Percentiles rank a stretch among this genome's conserved stretches.
phyloP scores from a whole-genome alignment of 257 asterid genomes.

The Solanum verrucosum region DNA sequence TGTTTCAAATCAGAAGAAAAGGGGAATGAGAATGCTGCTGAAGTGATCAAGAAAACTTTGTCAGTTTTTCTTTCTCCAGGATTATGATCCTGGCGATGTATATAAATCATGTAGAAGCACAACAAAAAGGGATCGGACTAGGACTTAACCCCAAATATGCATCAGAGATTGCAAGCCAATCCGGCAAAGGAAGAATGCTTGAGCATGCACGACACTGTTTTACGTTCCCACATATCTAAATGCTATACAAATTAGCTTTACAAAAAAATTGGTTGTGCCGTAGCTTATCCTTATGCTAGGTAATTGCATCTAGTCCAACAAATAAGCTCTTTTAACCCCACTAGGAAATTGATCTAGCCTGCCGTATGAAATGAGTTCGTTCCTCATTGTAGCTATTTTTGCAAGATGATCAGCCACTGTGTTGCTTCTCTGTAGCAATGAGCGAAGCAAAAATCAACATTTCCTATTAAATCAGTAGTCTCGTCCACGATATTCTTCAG shows the following conservation, averaged over 20 bases:
- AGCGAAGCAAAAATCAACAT: background rate
- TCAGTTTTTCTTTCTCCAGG: slow-evolving; percentile 12
- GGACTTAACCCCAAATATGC: background rate
- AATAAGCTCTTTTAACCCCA: too few species aligned
- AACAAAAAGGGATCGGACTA: background rate
- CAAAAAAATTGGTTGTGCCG: background rate
- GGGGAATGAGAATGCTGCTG: slow-evolving; percentile 37
- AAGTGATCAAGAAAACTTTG: slow-evolving; percentile 48
- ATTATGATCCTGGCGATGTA: background rate
- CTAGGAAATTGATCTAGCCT: too few species aligned
- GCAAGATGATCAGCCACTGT: too few species aligned
- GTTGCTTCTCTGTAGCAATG: too few species aligned
- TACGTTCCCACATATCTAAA: background rate
- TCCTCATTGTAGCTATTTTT: too few species aligned
- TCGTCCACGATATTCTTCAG: too few species aligned
- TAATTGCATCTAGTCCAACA: background rate
- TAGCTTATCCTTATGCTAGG: background rate
- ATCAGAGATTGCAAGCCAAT: background rate
- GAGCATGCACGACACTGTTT: background rate
- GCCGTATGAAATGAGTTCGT: too few species aligned
- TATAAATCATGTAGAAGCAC: background rate
- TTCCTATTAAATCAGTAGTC: too few species aligned
- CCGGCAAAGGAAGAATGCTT: background rate
- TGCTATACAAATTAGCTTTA: background rate
- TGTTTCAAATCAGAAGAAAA: slow-evolving; percentile 51